Base-by-base conservation (phyloP, 1,284 basidiomycete species). In the Heliocybe sulcata region DNA sequence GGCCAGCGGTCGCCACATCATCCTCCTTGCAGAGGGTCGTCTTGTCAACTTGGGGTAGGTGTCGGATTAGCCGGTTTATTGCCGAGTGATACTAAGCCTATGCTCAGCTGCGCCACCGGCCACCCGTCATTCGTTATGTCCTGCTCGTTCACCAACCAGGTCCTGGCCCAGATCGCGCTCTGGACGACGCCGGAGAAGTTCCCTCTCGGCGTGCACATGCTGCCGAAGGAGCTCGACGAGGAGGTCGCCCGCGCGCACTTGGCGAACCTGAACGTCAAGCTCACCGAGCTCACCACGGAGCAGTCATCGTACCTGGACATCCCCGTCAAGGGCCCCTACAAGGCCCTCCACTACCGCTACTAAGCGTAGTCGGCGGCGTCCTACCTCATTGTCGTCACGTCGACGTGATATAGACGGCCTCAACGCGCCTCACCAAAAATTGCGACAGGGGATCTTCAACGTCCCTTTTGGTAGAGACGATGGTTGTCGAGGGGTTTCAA, bases 71-170 rank as follows among this genome's bases (percentile, higher is more conserved):
- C n/a, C n/a, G n/a, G n/a, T n/a, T n/a, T n/a, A n/a, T n/a, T n/a
- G n/a, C n/a, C n/a, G n/a, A n/a, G n/a, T 14, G 6, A 25, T 49
- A 51, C 59, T 55, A 42, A 20, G 45, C 50, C 29, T 4, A 59
- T 31, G 3, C 51, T 54, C 55, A 76, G 87, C 35, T 92, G 89
- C 69, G 89, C 87, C 48, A 96, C 92, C 60, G 93, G 93, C 56
- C 93, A 96, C 75, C 93, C 93, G 47, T 95, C 93, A 53, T 93
- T 93, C 74, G 96, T 99, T 79, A 99, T 99, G 97, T 98, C 95
- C 35, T 98, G 94, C 81, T 99, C 97, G 55, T 99, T 99, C 82
- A 79, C 93, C 72, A 99, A 99, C 84, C 96, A 99, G 78, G 92
- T 94, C 59, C 82, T 99, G 63, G 96, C 96, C 52, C 96, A 99